Evolutionary conservation across 768 basidiomycete genomes (phyloP).

Genomic region (Rhodotorula diobovata): DNA sequence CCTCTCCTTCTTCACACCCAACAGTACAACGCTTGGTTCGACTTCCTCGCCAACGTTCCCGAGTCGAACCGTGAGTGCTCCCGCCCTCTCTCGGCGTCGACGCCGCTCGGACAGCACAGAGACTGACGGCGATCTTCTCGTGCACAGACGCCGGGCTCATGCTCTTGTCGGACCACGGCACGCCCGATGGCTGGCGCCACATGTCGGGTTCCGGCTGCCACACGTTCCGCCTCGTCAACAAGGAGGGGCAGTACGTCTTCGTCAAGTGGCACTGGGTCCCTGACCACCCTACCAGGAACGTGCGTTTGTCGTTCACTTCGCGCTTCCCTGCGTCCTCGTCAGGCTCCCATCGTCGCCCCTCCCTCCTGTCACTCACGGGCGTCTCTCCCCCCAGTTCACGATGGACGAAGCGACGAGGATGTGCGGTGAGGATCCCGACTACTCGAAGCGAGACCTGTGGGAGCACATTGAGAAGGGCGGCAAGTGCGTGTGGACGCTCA

Average conservation of each 20-base stretch:
- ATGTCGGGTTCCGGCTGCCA: constrained; percentile 43
- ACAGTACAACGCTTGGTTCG: constrained; percentile 46
- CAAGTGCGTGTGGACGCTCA: constrained; percentile 42
- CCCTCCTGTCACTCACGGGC: neutral
- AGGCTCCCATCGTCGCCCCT: neutral
- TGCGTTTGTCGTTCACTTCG: neutral
- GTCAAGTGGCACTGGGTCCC: constrained; percentile 45
- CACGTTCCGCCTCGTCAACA: constrained; percentile 44
- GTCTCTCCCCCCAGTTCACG: too few relatives aligned
- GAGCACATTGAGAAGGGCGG: constrained; percentile 45
- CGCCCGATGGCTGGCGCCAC: constrained; percentile 41
- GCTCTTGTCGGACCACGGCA: constrained; percentile 45
- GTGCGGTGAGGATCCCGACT: constrained; percentile 46
- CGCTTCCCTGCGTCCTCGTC: too few relatives aligned
- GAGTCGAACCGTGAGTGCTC: neutral
- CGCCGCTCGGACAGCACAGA: too few relatives aligned
- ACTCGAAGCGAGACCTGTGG: constrained; percentile 45
- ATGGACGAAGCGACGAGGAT: constrained; percentile 42
- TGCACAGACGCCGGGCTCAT: constrained; percentile 43
- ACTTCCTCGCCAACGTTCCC: constrained; percentile 44
- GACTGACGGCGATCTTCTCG: too few relatives aligned
- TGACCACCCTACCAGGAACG: constrained; percentile 32
- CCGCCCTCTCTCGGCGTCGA: too few relatives aligned
- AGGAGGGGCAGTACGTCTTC: constrained; percentile 38
- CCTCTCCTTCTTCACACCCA: too few relatives aligned